A percentile compares a stretch with the other conserved stretches of the same genome.
phyloP scores from a whole-genome alignment of 1,139 yeast genomes.

The Yamadazyma sp. region DNA sequence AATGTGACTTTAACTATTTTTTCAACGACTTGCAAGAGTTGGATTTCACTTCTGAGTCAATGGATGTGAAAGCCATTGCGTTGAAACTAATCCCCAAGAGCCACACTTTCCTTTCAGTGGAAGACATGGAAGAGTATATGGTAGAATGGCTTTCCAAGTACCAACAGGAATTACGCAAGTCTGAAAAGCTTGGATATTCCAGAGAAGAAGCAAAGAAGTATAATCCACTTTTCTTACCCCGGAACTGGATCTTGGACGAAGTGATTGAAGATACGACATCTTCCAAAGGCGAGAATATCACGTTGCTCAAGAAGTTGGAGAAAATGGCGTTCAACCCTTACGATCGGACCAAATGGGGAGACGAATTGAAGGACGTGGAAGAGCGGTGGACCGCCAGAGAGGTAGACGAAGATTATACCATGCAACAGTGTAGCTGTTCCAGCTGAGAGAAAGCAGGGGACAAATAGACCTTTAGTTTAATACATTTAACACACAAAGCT shows the following conservation, averaged over 20 bases:
- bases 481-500: too few species aligned
- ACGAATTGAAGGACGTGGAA: conserved; percentile 56
- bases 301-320: conserved; percentile 52
- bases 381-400: conserved; percentile 54
- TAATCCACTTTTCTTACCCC: conserved; percentile 82
- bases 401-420: conserved; percentile 45
- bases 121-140: conserved; percentile 32
- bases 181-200: conserved; percentile 22
- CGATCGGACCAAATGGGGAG: conserved; percentile 63
- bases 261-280: conserved; percentile 58
- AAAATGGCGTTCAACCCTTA: conserved; percentile 66
- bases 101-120: conserved; percentile 25
- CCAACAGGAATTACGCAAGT: conserved; percentile 35
- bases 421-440: conserved; percentile 69
- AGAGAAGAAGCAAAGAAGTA: conserved; percentile 42
- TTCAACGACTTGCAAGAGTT: conserved; percentile 62
- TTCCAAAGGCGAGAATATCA: conserved; percentile 34
- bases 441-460: conserved; percentile 32
- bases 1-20: conserved; percentile 78
- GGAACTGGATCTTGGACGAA: conserved; percentile 85
- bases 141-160: conserved; percentile 42
- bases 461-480: neutral
- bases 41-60: conserved; percentile 16
- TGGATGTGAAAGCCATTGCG: conserved; percentile 9
- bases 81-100: conserved; percentile 17